Evolutionary conservation across 768 basidiomycete species (phyloP).

Genomic region (Lentinula detonsa): DNA sequence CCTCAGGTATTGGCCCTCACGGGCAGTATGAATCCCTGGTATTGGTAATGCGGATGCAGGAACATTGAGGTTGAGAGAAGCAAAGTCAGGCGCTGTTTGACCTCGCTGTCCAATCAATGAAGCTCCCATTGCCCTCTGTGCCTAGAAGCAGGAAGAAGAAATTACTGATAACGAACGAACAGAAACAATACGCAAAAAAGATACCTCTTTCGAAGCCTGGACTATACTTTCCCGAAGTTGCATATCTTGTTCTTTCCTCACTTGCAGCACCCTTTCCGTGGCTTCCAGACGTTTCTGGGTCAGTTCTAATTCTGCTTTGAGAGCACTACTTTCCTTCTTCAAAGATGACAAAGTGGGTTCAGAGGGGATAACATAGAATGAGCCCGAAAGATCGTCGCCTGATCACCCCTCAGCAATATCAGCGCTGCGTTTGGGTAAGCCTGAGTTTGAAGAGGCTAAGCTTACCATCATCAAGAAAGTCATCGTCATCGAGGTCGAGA

Average conservation of each 20-base stretch:
- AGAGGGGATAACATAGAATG: conserved; percentile 70
- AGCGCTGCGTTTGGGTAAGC: not conserved
- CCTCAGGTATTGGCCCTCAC: conserved; percentile 49
- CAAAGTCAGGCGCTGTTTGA: conserved; percentile 43
- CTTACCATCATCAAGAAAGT: conserved; percentile 59
- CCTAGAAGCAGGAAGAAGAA: conserved; percentile 33
- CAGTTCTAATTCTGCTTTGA: conserved; percentile 56
- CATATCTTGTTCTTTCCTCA: conserved; percentile 73
- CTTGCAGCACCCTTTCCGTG: conserved; percentile 57
- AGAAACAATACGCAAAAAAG: not conserved
- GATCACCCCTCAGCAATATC: conserved; percentile 7
- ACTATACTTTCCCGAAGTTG: conserved; percentile 77
- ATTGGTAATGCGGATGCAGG: conserved; percentile 39
- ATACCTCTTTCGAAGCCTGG: conserved; percentile 60
- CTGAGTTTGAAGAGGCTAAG: not conserved
- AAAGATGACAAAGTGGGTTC: conserved; percentile 44
- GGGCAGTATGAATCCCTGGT: conserved; percentile 43
- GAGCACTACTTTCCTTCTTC: conserved; percentile 59
- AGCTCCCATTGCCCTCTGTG: conserved; percentile 73
- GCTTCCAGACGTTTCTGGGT: conserved; percentile 53
- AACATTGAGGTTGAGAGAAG: conserved; percentile 51
- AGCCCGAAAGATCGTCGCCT: conserved; percentile 73
- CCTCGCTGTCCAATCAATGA: conserved; percentile 51
- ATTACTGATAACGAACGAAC: not conserved
- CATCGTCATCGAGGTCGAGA: conserved; percentile 57